Evolutionary conservation across 2,329 filamentous ascomycete genomes (phyloP).

Genomic region (Pyrenophora seminiperda): DNA sequence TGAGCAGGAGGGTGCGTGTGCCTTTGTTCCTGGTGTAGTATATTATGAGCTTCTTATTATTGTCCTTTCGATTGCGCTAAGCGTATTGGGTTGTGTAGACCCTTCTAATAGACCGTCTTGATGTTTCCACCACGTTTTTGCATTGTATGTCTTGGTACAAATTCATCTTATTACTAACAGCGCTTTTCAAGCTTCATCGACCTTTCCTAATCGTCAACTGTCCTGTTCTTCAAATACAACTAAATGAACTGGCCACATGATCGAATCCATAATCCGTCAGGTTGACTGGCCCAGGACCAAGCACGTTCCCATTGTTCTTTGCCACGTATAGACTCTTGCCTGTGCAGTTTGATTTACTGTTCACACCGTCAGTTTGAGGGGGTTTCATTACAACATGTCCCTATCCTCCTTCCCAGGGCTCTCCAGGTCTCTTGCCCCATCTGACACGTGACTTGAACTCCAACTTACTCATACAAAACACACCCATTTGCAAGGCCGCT

Average conservation of each 20-base stretch:
- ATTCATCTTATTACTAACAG: background rate
- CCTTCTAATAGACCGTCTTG: background rate
- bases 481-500: slow-evolving; percentile 28
- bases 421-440: too few relatives aligned
- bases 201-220: background rate
- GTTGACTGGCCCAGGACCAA: slow-evolving; percentile 29
- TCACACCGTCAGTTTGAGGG: background rate
- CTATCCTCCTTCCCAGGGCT: too few relatives aligned
- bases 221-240: background rate
- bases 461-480: slow-evolving; percentile 26
- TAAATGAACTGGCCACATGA: slow-evolving; percentile 10
- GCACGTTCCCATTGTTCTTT: slow-evolving; percentile 28
- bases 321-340: slow-evolving; percentile 19
- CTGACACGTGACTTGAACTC: too few relatives aligned
- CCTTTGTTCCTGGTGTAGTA: slow-evolving; percentile 9
- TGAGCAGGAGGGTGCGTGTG: slow-evolving; percentile 2
- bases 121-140: background rate
- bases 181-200: too few relatives aligned
- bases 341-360: slow-evolving; percentile 22
- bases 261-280: slow-evolving; percentile 28
- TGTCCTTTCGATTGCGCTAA: background rate
- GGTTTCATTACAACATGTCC: too few relatives aligned
- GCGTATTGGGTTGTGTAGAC: background rate
- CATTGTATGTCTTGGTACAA: background rate
- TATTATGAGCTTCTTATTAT: slow-evolving; percentile 6